Evolutionary conservation across 108 stramenopile species (phyloP).

Genomic region (Nitzschia palea): DNA sequence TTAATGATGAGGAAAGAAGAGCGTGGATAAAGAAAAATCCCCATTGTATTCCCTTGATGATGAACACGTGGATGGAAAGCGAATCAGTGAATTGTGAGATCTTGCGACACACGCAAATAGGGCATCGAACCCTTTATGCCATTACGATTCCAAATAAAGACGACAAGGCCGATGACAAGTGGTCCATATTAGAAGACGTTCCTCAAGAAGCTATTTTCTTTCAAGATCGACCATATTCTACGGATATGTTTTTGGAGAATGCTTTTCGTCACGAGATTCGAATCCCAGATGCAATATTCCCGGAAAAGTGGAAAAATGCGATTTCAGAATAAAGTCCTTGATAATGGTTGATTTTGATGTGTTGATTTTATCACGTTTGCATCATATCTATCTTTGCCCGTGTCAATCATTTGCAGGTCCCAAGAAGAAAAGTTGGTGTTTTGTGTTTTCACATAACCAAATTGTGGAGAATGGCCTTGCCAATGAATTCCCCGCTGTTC

Average conservation of each 20-base stretch:
- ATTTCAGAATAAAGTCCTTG: no score
- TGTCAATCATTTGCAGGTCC: no score
- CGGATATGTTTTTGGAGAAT: conserved; percentile 22
- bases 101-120: background rate
- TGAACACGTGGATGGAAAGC: background rate
- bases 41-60: background rate
- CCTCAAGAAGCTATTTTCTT: conserved; percentile 12
- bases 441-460: no score
- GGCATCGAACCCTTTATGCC: background rate
- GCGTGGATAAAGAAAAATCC: background rate
- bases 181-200: background rate
- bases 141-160: no score
- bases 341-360: no score
- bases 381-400: no score
- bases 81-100: background rate
- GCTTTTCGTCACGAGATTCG: conserved; percentile 51
- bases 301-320: conserved; percentile 39
- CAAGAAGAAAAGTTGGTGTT: no score
- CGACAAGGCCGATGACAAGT: no score
- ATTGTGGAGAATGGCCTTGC: no score
- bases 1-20: background rate
- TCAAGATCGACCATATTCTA: conserved; percentile 23
- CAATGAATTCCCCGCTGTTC: no score
- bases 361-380: no score
- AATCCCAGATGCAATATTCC: conserved; percentile 37